Evolutionary conservation across 192 early-diverging fungal species (phyloP).

Genomic region (Coemansia asiatica): DNA sequence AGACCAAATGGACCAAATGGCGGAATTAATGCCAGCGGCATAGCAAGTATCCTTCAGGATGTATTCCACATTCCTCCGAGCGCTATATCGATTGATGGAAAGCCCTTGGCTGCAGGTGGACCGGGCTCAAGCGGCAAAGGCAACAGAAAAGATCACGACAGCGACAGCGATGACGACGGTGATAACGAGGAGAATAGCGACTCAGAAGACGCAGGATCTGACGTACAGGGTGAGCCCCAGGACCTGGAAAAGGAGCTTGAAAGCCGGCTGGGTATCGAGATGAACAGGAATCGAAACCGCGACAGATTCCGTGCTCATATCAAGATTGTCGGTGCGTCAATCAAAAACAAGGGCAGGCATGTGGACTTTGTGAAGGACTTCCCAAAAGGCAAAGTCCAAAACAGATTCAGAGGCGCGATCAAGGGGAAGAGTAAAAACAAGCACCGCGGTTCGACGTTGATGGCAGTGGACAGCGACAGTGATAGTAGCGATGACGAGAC

Average conservation of each 20-base stretch:
- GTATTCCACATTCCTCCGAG: constrained; percentile 42
- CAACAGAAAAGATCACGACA: constrained; percentile 10
- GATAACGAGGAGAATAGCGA: constrained; percentile 19
- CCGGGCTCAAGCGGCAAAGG: constrained; percentile 1
- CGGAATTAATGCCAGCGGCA: constrained; percentile 29
- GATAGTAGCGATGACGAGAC: background rate
- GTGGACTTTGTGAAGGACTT: background rate
- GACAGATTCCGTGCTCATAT: constrained; percentile 5
- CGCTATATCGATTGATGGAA: constrained; percentile 47
- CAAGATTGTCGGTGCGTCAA: background rate
- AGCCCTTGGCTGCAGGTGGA: constrained; percentile 18
- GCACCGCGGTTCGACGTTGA: constrained; percentile 3
- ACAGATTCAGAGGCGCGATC: background rate
- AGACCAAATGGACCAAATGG: constrained; percentile 8
- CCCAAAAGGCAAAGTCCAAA: background rate
- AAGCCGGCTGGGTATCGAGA: constrained; percentile 10
- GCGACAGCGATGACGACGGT: constrained; percentile 17
- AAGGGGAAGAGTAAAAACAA: background rate
- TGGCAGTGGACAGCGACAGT: constrained; percentile 1
- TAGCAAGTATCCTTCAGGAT: constrained; percentile 39
- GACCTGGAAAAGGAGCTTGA: constrained; percentile 17
- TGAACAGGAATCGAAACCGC: background rate
- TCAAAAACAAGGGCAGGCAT: constrained; percentile 1
- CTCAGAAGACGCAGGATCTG: background rate
- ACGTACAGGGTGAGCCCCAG: background rate